phyloP scores from a whole-genome alignment of 345 rosid species.

The Conringia planisiliqua region DNA sequence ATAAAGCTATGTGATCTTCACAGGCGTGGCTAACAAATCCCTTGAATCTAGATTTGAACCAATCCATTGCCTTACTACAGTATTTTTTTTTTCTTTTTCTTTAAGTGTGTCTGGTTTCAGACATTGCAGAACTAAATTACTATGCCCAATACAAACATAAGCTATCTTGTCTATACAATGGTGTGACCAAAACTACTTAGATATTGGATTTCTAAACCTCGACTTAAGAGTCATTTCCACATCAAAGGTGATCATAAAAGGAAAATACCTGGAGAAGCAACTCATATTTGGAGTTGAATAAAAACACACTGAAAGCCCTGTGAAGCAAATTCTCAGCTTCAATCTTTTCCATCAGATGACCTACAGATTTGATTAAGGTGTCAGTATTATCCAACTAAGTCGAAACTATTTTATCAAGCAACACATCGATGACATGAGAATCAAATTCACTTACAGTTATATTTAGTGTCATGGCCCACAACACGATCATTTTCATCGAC shows the following conservation, averaged over 20 bases:
- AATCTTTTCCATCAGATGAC: constrained; percentile 95
- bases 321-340: constrained; percentile 69
- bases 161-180: not conserved
- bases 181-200: not conserved
- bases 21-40: not conserved
- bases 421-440: not conserved
- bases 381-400: not conserved
- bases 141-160: not conserved
- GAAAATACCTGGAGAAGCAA: constrained; percentile 87
- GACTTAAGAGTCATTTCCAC: not conserved
- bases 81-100: no score
- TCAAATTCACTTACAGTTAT: constrained; percentile 58
- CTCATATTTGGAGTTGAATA: constrained; percentile 89
- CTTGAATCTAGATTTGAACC: not conserved
- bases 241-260: not conserved
- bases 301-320: constrained; percentile 95
- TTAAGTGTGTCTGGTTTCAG: not conserved
- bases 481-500: constrained; percentile 78
- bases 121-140: not conserved
- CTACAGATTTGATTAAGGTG: constrained; percentile 38
- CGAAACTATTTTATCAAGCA: not conserved
- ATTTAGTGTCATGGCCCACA: constrained; percentile 82
- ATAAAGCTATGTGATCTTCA: not conserved
- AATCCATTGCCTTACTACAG: not conserved
- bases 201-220: not conserved